Conservation (phyloP, 2,329 filamentous ascomycete species). For the Catunica adiposa region DNA sequence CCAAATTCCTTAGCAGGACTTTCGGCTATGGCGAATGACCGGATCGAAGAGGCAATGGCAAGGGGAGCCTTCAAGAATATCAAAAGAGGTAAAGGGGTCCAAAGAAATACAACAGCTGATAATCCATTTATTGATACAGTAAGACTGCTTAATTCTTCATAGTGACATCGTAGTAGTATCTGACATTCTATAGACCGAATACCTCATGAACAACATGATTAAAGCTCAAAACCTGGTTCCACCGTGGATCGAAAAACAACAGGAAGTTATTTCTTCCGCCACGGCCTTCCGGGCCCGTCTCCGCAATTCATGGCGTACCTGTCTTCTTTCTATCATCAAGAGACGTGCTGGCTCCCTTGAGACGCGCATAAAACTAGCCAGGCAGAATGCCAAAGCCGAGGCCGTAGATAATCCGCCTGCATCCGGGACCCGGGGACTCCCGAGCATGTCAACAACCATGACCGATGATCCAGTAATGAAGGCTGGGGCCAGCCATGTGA, state of each 20-base stretch:
- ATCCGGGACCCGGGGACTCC: slow-evolving; percentile 18
- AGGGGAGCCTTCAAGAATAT: slow-evolving; percentile 79
- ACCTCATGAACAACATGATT: slow-evolving; percentile 97
- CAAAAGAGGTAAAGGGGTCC: slow-evolving; percentile 59
- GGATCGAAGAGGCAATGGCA: slow-evolving; percentile 83
- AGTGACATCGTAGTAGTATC: not conserved
- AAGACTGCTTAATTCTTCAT: slow-evolving; percentile 14
- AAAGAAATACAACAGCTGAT: slow-evolving; percentile 61
- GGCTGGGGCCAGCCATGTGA: slow-evolving; percentile 21
- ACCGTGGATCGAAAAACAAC: slow-evolving; percentile 98
- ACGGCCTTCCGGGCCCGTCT: slow-evolving; percentile 57
- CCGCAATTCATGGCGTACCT: slow-evolving; percentile 67
- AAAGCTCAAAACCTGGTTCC: slow-evolving; percentile 89
- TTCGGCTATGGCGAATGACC: slow-evolving; percentile 68
- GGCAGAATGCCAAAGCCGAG: slow-evolving; percentile 63
- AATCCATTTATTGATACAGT: slow-evolving; percentile 79
- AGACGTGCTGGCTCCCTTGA: slow-evolving; percentile 59
- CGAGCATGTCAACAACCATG: slow-evolving; percentile 23
- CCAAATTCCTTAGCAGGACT: slow-evolving; percentile 66
- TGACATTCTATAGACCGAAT: slow-evolving; percentile 47
- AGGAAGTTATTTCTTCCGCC: slow-evolving; percentile 59
- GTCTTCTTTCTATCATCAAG: slow-evolving; percentile 63
- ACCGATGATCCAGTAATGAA: slow-evolving; percentile 34
- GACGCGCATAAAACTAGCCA: slow-evolving; percentile 54
- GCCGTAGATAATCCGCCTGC: slow-evolving; percentile 41